Conservation (phyloP, 306 rosid genomes). For the Casuarina glauca region DNA sequence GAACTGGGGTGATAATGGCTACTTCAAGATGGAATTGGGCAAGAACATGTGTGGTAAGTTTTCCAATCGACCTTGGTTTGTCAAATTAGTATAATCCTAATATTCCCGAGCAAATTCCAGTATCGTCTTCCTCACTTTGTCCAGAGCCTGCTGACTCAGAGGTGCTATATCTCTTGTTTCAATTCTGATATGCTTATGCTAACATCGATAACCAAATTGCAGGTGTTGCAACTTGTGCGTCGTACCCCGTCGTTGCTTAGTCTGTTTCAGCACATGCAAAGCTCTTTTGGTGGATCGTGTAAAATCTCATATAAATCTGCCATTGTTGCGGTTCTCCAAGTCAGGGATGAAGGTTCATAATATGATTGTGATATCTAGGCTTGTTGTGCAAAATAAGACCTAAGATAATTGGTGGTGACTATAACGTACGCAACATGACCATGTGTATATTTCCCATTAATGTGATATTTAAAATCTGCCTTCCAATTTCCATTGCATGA, state of each 20-base stretch:
- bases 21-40: constrained; percentile 94
- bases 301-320: constrained; percentile 9
- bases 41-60: constrained; percentile 96
- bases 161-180: background rate
- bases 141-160: background rate
- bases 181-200: constrained; percentile 6
- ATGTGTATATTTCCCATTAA: background rate
- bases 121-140: background rate
- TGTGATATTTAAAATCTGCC: background rate
- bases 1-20: constrained; percentile 85
- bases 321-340: constrained; percentile 10
- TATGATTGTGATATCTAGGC: constrained; percentile 16
- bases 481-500: background rate
- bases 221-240: constrained; percentile 96
- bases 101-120: background rate
- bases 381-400: constrained; percentile 32
- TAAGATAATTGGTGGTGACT: background rate
- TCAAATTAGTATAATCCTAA: background rate
- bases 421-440: background rate
- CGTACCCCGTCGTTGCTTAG: constrained; percentile 78
- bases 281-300: constrained; percentile 11
- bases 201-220: constrained; percentile 19
- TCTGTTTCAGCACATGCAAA: constrained; percentile 9
- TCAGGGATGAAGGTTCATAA: constrained; percentile 22
- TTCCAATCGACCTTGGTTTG: constrained; percentile 6